Evolutionary conservation across 345 rosid species (phyloP), one percentile per base, ranked within the genome.

Genomic region (Eucalyptus victrix): DNA sequence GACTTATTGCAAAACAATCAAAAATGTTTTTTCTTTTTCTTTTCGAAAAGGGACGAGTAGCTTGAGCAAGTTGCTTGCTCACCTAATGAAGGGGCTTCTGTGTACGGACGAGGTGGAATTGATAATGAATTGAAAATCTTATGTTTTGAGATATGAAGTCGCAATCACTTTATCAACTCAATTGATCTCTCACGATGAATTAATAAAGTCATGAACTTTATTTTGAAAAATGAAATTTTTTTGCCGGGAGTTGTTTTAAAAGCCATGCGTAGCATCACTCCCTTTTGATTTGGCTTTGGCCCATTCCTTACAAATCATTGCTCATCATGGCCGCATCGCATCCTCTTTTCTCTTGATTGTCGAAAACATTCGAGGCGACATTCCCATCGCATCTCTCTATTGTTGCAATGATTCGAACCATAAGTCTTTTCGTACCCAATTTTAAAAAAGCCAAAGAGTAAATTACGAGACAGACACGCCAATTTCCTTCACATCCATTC

Each of bases 151-250:
- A 65, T 16, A 18, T n/a, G 2, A 4, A 65, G 1, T n/a, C 40
- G 2, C 40, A 32, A n/a, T 2, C 76, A 2, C 12, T 16, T 65
- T n/a, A 65, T 65, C 21, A 17, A 65, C 6, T 32, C 2, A 34
- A 65, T 17, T 65, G 10, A 65, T 7, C 1, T 32, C 37, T n/a
- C 1, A n/a, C 0, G 2, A n/a, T 15, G 12, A 30, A 62, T 62
- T 0, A 14, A 4, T n/a, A 3, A 2, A 14, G 17, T n/a, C 6
- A 0, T 0, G 1, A 65, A n/a, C 7, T 65, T 65, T n/a, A n/a
- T 65, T n/a, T 65, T 5, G 3, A 65, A 65, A 65, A n/a, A n/a
- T 6, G 5, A n/a, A n/a, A 7, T 65, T 0, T n/a, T 2, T n/a
- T 65, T 30, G 37, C 76, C 34, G 37, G 6, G 37, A 7, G 37